Evolutionary conservation across 768 basidiomycete species (phyloP).

Genomic region (Nidularia pulvinata): DNA sequence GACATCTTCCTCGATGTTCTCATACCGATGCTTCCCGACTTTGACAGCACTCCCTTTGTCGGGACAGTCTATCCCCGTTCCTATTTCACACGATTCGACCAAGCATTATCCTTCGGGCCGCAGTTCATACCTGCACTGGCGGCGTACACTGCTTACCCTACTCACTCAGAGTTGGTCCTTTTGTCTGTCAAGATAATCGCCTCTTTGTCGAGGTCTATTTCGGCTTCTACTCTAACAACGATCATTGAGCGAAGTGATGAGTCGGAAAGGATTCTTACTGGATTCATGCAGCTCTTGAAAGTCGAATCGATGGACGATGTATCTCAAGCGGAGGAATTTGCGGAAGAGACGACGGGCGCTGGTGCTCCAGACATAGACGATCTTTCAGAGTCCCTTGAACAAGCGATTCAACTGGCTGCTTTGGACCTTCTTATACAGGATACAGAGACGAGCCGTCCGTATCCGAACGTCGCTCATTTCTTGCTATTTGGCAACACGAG

Average conservation of each 20-base stretch:
- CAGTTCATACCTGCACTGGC: slow-evolving; percentile 82
- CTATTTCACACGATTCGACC: slow-evolving; percentile 73
- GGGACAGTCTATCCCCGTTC: slow-evolving; percentile 63
- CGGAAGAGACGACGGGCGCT: slow-evolving; percentile 70
- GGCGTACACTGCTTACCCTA: slow-evolving; percentile 72
- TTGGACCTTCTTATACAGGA: slow-evolving; percentile 83
- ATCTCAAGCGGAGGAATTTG: slow-evolving; percentile 53
- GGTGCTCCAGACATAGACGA: slow-evolving; percentile 63
- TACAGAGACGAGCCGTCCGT: slow-evolving; percentile 57
- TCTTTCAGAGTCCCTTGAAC: slow-evolving; percentile 45
- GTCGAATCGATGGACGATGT: slow-evolving; percentile 64
- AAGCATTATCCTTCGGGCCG: slow-evolving; percentile 67
- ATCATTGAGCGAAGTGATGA: slow-evolving; percentile 81
- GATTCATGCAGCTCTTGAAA: slow-evolving; percentile 69
- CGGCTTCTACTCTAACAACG: slow-evolving; percentile 73
- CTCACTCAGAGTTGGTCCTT: slow-evolving; percentile 71
- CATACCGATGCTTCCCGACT: slow-evolving; percentile 72
- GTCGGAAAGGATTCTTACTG: slow-evolving; percentile 82
- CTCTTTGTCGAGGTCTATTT: slow-evolving; percentile 61
- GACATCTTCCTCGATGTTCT: slow-evolving; percentile 89
- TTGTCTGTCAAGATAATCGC: slow-evolving; percentile 80
- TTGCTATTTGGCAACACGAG: slow-evolving; percentile 71
- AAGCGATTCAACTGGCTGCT: slow-evolving; percentile 74
- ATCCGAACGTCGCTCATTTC: slow-evolving; percentile 88
- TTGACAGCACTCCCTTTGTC: slow-evolving; percentile 52